phyloP scores from a whole-genome alignment of 345 rosid genomes.

The Punica granatum region DNA sequence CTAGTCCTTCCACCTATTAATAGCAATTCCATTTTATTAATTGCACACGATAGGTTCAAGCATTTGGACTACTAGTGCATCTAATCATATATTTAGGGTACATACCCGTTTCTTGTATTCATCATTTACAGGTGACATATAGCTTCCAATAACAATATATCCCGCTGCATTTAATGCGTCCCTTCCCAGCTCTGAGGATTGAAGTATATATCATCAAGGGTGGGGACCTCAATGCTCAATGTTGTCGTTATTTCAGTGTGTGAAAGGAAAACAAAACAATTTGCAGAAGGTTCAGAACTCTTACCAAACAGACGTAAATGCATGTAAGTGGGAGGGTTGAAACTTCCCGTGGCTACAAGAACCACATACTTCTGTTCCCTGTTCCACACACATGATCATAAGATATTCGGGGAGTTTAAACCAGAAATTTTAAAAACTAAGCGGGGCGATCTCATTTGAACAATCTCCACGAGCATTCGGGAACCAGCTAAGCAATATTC shows the following conservation, averaged over 20 bases:
- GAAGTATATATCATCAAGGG: slow-evolving; percentile 12
- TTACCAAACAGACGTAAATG: slow-evolving; percentile 86
- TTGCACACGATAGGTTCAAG: neutral
- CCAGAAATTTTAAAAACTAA: too few species aligned
- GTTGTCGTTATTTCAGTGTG: neutral
- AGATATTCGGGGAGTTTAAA: neutral
- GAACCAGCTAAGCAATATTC: neutral
- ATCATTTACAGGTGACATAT: slow-evolving; percentile 86
- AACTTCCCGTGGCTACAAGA: slow-evolving; percentile 84
- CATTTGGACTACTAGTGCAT: too few species aligned
- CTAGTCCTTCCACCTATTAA: neutral
- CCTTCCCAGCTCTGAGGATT: slow-evolving; percentile 61
- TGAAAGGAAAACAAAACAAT: slow-evolving; percentile 1
- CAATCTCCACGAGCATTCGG: neutral
- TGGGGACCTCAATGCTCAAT: neutral
- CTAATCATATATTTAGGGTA: too few species aligned
- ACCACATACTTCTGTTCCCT: slow-evolving; percentile 46
- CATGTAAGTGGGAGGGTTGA: slow-evolving; percentile 97
- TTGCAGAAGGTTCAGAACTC: slow-evolving; percentile 4
- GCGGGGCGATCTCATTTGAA: too few species aligned
- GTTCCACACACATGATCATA: slow-evolving; percentile 7
- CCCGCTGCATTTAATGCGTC: slow-evolving; percentile 61
- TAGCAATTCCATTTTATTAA: too few species aligned
- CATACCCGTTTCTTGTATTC: slow-evolving; percentile 71
- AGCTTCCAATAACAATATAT: slow-evolving; percentile 70